Base-by-base conservation (phyloP, 306 rosid genomes). In the Vigna mungo region DNA sequence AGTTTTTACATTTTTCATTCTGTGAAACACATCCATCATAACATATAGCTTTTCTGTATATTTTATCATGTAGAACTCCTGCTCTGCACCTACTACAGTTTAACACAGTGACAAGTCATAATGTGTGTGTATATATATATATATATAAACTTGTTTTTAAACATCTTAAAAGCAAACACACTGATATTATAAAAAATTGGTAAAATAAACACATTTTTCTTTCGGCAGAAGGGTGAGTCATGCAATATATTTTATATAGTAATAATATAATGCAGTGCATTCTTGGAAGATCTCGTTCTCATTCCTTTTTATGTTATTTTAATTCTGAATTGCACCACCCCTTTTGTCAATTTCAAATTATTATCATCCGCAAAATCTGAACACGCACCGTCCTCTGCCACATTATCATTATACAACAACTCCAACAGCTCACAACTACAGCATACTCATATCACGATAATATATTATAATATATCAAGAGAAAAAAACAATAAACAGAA, bases 351-450 rank as follows among this genome's bases (percentile, higher is more conserved):
- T 49, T 36, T 18, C 5, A 51, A 62, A 48, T 34, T 47, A 62
- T 1, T 54, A 36, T 39, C 2, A 0, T 54, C 58, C 15, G 10
- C 12, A 9, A 17, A 7, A 54, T 54, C 67, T 55, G 12, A 30
- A n/a, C 9, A 36, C 48, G 37, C 75, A 77, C 75, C 81, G 75
- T 15, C 75, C 75, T 25, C 58, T 39, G 52, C 37, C 37, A 64
- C 63, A 48, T 34, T 62, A 36, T 27, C 36, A 12, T 34, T 25
- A 9, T 11, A 39, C 5, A 30, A 30, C 68, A 53, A 25, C 58
- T 66, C 74, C 43, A 5, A 77, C 41, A 54, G 36, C 44, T 21
- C 27, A 65, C 32, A 51, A 13, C 44, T 76, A 63, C 64, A 23
- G 2, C 2, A 9, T 39, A 39, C 44, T 39, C 9, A 9, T 8